Evolutionary conservation across 441 rosid genomes (phyloP), one percentile per base, ranked within the genome.

Genomic region (Dalechampia spathulata): DNA sequence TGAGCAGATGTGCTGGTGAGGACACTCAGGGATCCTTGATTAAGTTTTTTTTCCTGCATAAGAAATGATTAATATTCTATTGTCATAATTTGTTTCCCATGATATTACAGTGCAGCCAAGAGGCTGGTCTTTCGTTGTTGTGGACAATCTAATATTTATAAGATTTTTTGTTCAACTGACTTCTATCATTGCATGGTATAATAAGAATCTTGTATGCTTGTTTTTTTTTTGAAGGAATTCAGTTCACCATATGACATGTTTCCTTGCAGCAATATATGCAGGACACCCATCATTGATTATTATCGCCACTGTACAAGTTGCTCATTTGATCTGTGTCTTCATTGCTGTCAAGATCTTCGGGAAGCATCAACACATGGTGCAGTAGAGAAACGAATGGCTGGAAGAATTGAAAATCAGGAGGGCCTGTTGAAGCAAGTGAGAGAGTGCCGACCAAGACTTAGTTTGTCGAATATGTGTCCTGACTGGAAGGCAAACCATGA

Each of bases 1-100:
- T 62, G 97, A 89, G 71, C 96, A 87, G 82, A 89, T 93, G 97
- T 93, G 99, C 87, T 93, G 99, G 99, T 93, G 75, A 53, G 32
- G 51, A 40, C 46, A 38, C 65, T 66, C 25, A 15, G 41, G 28
- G 60, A 53, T 71, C 41, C 61, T 25, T 45, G 5, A 11, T 51
- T 16, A 42, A 11, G 3, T 41, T 52, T 16, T 28, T 40, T 0
- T 39, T 54, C 49, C 27, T 44, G 4, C n/a, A n/a, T 30, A n/a
- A 16, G 37, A 21, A 7, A 5, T 21, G 6, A 19, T 49, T 2
- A n/a, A 37, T 16, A 39, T 41, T 46, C 30, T 15, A 34, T 7
- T 57, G 27, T 20, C 28, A 14, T 43, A 23, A 14, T 27, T 28
- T 44, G 45, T 42, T 28, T 30, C 43, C 19, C 12, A 13, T 39